Evolutionary conservation across 345 rosid species (phyloP).

Genomic region (Turritis glabra): DNA sequence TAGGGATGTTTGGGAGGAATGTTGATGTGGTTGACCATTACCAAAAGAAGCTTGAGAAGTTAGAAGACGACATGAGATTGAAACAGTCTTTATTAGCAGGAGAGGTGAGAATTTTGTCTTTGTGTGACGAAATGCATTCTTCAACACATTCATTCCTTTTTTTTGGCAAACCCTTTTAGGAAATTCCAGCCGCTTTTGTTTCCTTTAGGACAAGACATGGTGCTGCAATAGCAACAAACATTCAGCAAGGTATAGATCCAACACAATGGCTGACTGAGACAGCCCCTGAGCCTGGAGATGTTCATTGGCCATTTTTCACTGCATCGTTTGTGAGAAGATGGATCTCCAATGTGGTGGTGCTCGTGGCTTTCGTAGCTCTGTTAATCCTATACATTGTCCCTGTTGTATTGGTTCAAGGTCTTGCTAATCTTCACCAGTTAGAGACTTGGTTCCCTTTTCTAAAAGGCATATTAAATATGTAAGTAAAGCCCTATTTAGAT

Average conservation of each 20-base stretch:
- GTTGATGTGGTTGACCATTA: slow-evolving; percentile 62
- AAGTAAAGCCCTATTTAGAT: slow-evolving; percentile 42
- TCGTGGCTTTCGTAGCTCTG: slow-evolving; percentile 54
- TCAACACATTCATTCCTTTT: slow-evolving; percentile 6
- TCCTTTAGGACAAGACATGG: slow-evolving; percentile 80
- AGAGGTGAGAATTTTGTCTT: slow-evolving; percentile 47
- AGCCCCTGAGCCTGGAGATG: slow-evolving; percentile 87
- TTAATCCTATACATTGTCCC: slow-evolving; percentile 72
- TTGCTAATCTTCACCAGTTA: slow-evolving; percentile 78
- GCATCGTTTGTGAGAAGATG: slow-evolving; percentile 75
- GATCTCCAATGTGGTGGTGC: slow-evolving; percentile 61
- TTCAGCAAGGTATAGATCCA: slow-evolving; percentile 80
- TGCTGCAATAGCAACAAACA: slow-evolving; percentile 74
- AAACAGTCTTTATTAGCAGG: slow-evolving; percentile 56
- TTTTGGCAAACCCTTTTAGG: slow-evolving; percentile 49
- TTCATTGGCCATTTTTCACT: slow-evolving; percentile 92
- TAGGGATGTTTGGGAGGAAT: slow-evolving; percentile 70
- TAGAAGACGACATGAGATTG: slow-evolving; percentile 62
- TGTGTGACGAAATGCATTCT: not conserved
- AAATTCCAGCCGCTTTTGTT: slow-evolving; percentile 88
- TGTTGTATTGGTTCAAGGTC: slow-evolving; percentile 87
- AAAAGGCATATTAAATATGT: slow-evolving; percentile 62
- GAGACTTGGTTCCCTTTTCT: slow-evolving; percentile 82
- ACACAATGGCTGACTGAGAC: slow-evolving; percentile 84
- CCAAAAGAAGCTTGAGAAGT: slow-evolving; percentile 63